Conservation (phyloP, 345 rosid species). For the Salix koriyanagi region DNA sequence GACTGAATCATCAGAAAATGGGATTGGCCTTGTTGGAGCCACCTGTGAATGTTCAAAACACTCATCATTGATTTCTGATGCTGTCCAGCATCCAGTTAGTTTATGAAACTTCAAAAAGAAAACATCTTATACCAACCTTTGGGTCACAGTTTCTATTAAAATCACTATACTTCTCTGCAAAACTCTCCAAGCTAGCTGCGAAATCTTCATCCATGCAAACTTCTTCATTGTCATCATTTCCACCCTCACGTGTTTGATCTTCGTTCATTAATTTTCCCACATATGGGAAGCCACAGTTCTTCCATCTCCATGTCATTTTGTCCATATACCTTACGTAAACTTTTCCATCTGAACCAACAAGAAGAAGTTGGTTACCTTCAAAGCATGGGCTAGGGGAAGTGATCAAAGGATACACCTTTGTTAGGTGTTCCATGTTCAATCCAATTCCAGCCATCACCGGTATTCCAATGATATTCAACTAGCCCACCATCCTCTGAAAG, state of each 20-base stretch:
- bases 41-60: slow-evolving; percentile 39
- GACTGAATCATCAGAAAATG: slow-evolving; percentile 49
- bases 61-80: slow-evolving; percentile 7
- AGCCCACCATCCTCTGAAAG: slow-evolving; percentile 54
- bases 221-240: slow-evolving; percentile 13
- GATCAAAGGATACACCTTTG: slow-evolving; percentile 46
- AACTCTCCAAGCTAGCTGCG: slow-evolving; percentile 21
- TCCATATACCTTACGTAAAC: slow-evolving; percentile 57
- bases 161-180: slow-evolving; percentile 24
- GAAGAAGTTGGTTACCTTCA: slow-evolving; percentile 41
- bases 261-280: slow-evolving; percentile 5
- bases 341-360: slow-evolving; percentile 58
- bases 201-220: slow-evolving; percentile 33
- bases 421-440: slow-evolving; percentile 60
- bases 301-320: slow-evolving; percentile 55
- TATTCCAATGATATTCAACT: slow-evolving; percentile 67
- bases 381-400: slow-evolving; percentile 64
- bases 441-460: slow-evolving; percentile 64
- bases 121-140: slow-evolving; percentile 28
- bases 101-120: not conserved
- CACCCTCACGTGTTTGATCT: slow-evolving; percentile 16
- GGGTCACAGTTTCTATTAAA: slow-evolving; percentile 30
- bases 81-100: slow-evolving; percentile 3
- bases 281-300: slow-evolving; percentile 44
- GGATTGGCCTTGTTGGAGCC: slow-evolving; percentile 55